Evolutionary conservation across 2,329 filamentous ascomycete species (phyloP).

Genomic region (Paramyrothecium roridum): DNA sequence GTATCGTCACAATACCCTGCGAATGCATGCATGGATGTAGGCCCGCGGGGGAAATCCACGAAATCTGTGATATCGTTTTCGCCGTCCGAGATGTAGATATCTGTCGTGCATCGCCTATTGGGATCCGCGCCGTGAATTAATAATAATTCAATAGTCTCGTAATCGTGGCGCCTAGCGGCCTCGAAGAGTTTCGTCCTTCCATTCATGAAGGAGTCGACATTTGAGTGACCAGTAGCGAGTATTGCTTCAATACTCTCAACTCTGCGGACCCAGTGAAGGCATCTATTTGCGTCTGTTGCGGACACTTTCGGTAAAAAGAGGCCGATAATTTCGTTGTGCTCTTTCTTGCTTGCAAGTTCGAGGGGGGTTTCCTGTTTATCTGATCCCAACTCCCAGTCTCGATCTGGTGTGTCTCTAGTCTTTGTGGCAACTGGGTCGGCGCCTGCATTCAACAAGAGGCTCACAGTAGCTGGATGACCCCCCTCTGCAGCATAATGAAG

Average conservation of each 20-base stretch:
- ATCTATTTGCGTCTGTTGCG: not conserved
- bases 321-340: not conserved
- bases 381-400: not conserved
- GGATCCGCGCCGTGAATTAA: not conserved
- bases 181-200: not conserved
- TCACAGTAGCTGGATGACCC: not conserved
- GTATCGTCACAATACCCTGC: not conserved
- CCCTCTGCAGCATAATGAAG: not conserved
- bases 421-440: not conserved
- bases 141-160: not conserved
- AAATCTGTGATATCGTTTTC: not conserved
- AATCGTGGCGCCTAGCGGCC: not conserved
- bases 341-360: not conserved
- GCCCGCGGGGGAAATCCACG: not conserved
- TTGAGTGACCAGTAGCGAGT: not conserved
- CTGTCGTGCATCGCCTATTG: not conserved
- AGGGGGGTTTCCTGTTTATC: not conserved
- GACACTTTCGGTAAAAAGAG: not conserved
- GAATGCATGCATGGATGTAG: not conserved
- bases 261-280: not conserved
- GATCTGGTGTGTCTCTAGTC: not conserved
- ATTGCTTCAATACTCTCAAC: not conserved
- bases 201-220: not conserved
- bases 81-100: not conserved
- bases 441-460: not conserved